A percentile compares a stretch with the other conserved stretches of the same genome.
phyloP scores from a whole-genome alignment of 306 rosid species.

The Glycine latifolia region DNA sequence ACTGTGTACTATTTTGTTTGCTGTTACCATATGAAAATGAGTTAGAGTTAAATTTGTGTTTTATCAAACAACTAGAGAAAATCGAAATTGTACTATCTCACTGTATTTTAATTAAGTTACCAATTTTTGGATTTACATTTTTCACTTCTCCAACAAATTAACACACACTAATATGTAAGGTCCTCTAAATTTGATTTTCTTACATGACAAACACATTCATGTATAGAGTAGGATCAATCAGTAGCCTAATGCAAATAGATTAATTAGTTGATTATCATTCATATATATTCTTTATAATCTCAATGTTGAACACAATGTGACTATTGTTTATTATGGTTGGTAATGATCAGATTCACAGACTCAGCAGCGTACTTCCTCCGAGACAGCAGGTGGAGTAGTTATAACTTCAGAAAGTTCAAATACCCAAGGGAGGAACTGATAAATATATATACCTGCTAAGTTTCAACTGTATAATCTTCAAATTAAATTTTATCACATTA shows the following conservation, averaged over 20 bases:
- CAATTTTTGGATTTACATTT: neutral
- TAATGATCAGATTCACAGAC: slow-evolving; percentile 65
- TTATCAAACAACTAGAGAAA: slow-evolving; percentile 12
- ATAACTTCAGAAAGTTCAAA: slow-evolving; percentile 73
- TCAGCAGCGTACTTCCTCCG: slow-evolving; percentile 64
- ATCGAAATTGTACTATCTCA: neutral
- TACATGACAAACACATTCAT: neutral
- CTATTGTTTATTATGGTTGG: slow-evolving; percentile 37
- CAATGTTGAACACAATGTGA: neutral
- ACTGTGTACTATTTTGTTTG: neutral
- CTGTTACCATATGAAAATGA: slow-evolving; percentile 3
- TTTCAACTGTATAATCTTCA: slow-evolving; percentile 57
- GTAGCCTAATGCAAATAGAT: neutral
- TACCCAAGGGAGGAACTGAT: slow-evolving; percentile 54
- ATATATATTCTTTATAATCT: neutral
- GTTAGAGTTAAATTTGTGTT: neutral
- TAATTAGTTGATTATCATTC: neutral
- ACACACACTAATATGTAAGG: neutral
- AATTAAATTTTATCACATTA: slow-evolving; percentile 44
- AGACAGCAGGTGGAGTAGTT: slow-evolving; percentile 71
- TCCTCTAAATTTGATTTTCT: neutral
- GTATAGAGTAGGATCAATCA: neutral
- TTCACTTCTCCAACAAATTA: neutral
- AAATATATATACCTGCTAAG: slow-evolving; percentile 53
- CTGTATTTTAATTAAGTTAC: neutral